Conservation (phyloP, 1,284 basidiomycete species). For the Heterobasidion annosum region DNA sequence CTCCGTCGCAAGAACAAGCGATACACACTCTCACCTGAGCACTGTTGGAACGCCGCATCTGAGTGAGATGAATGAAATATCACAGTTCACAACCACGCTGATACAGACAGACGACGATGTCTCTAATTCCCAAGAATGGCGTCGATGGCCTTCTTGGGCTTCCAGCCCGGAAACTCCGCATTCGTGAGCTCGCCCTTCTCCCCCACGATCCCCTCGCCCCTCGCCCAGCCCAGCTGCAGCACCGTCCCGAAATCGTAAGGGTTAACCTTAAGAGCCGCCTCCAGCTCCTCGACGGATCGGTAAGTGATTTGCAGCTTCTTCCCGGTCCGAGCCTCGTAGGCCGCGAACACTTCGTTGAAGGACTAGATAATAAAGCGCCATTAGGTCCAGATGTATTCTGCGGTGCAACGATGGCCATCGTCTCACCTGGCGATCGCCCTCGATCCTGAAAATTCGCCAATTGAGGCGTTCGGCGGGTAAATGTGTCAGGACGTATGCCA, state of each 20-base stretch:
- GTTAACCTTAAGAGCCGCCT: constrained; percentile 5
- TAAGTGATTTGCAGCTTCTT: constrained; percentile 10
- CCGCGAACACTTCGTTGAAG: constrained; percentile 9
- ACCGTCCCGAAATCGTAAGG: neutral
- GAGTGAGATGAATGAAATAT: too few species aligned
- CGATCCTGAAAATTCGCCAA: constrained; percentile 7
- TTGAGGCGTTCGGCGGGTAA: constrained; percentile 8
- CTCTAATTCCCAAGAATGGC: neutral
- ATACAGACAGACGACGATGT: too few species aligned
- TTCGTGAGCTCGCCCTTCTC: constrained; percentile 4
- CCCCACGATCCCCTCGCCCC: neutral
- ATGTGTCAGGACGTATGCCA: constrained; percentile 11
- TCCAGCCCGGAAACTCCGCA: constrained; percentile 10
- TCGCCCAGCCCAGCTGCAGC: constrained; percentile 3
- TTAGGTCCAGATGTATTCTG: neutral
- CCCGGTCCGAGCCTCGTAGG: constrained; percentile 9
- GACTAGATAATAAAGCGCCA: constrained; percentile 1
- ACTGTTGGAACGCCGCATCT: too few species aligned
- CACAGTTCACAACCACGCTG: too few species aligned
- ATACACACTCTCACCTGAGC: too few species aligned
- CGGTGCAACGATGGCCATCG: too few species aligned
- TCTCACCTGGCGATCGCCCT: constrained; percentile 11
- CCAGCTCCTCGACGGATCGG: constrained; percentile 2
- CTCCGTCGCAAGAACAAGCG: too few species aligned
- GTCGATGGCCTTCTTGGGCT: constrained; percentile 6